phyloP scores from a whole-genome alignment of 75 land plant species.

The Sequoiadendron giganteum region DNA sequence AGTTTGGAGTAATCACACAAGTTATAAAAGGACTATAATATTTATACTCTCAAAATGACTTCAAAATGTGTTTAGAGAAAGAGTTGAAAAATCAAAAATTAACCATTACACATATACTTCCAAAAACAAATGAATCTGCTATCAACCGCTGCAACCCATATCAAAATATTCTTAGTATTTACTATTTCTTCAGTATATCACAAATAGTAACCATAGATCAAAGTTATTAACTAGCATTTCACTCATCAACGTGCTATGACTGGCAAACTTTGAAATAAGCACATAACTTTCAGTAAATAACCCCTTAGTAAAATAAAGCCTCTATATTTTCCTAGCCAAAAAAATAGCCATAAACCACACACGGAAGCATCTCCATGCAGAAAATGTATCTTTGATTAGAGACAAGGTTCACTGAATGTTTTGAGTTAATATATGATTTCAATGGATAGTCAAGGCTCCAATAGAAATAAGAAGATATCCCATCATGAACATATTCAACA shows the following conservation, averaged over 20 bases:
- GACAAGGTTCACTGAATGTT: neutral
- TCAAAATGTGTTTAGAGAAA: neutral
- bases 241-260: neutral
- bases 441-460: neutral
- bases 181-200: neutral
- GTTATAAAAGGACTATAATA: neutral
- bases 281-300: neutral
- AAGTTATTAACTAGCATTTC: neutral
- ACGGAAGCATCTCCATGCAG: neutral
- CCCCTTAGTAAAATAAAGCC: neutral
- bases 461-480: neutral
- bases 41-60: neutral
- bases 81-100: neutral
- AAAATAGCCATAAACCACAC: neutral
- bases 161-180: neutral
- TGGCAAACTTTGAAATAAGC: neutral
- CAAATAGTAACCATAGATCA: neutral
- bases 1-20: neutral
- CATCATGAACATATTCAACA: neutral
- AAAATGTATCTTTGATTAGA: neutral
- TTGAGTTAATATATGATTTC: neutral
- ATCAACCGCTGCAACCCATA: neutral
- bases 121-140: neutral
- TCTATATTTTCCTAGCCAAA: neutral
- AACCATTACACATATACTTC: neutral